Evolutionary conservation across 2,329 filamentous ascomycete genomes (phyloP), one percentile per base, ranked within the genome.

Genomic region (Colletotrichum sp.): DNA sequence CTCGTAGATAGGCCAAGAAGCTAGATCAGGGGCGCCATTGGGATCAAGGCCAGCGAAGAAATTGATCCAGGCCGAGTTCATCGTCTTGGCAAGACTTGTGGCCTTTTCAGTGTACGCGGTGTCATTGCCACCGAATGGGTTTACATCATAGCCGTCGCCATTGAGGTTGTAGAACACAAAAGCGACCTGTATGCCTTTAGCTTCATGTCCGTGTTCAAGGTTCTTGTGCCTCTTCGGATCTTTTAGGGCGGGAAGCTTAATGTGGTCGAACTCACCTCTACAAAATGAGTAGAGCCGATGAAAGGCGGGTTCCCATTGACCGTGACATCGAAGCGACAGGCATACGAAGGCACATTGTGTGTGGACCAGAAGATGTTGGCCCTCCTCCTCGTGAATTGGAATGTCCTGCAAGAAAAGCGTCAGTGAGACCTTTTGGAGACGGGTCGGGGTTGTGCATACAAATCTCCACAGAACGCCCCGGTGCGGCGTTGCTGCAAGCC

Each of bases 111-210:
- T 79, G 67, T 82, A 84, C 4, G 55, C 55, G 8, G 78, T 74
- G 7, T 79, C 78, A 36, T 79, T 79, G n/a, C 80, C 80, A 7
- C 75, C 81, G 34, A 84, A 83, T 2, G 83, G 83, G 67, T 83
- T 83, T 0, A 61, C 72, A n/a, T 60, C 68, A 55, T 84, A 84
- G 57, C 83, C 83, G 8, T 79, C 75, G 19, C 83, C 83, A 34
- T 80, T 77, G 15, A 80, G 61, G 65, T 84, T 85, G 59, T 82
- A 80, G 71, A 90, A 88, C n/a, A 84, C 82, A 68, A 89, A 83
- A 8, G 84, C 80, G 25, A 88, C 81, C 71, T 87, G 1, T 3
- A 11, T 22, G 7, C 12, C 19, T 36, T 60, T n/a, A 60, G 27
- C 27, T 30, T 9, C 1, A 9, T 25, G n/a, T 36, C 44, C 65